phyloP scores from a whole-genome alignment of 257 asterid genomes.

The Solanum corneliomulleri region DNA sequence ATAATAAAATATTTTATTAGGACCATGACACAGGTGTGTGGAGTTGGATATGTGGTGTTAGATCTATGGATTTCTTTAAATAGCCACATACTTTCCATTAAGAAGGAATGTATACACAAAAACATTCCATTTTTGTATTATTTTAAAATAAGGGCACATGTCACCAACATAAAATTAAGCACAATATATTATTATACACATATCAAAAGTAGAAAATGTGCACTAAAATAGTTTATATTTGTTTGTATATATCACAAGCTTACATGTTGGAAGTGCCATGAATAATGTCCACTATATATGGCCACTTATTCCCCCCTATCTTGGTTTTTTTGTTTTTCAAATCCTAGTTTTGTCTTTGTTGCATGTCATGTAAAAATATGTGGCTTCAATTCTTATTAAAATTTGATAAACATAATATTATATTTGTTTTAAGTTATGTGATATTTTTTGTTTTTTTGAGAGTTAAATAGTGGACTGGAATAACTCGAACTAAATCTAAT shows the following conservation, averaged over 20 bases:
- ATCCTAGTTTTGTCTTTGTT: neutral
- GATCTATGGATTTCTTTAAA: neutral
- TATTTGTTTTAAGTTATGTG: too few species aligned
- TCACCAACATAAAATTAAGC: neutral
- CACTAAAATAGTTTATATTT: neutral
- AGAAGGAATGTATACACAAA: conserved; percentile 8
- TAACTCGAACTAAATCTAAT: too few species aligned
- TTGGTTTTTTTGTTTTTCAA: neutral
- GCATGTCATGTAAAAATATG: neutral
- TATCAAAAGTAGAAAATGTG: neutral
- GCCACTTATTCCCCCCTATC: neutral
- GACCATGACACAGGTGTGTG: conserved; percentile 3
- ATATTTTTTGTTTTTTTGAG: too few species aligned
- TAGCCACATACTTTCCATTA: neutral
- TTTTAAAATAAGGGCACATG: neutral
- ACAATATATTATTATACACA: neutral
- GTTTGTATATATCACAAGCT: neutral
- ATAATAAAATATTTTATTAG: neutral
- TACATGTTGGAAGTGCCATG: neutral
- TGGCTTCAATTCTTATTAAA: neutral
- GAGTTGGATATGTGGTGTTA: neutral
- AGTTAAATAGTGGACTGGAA: too few species aligned
- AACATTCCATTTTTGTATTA: conserved; percentile 8
- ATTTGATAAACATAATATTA: too few species aligned
- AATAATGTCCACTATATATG: neutral